These are phyloP conservation scores for Xylaria sp. DNA, from an alignment of 2,329 filamentous ascomycete genomes.

Conservation along the genomic window DNA sequence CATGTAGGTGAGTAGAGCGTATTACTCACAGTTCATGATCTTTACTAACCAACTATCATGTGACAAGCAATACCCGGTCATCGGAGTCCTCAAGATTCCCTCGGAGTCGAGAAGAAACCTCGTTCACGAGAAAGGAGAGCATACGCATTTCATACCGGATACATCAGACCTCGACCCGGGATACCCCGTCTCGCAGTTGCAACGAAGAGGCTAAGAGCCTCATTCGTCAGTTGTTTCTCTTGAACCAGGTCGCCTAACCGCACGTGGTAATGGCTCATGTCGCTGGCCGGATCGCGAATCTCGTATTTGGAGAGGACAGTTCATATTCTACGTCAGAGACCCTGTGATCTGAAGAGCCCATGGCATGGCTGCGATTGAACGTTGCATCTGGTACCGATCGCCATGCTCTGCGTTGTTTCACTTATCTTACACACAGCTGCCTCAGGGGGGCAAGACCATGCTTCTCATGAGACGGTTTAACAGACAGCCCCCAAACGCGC, in stretches of 20 bases:
- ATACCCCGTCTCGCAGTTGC: background rate
- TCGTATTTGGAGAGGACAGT: slow-evolving; percentile 19
- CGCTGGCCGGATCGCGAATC: slow-evolving; percentile 14
- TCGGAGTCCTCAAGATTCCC: no score
- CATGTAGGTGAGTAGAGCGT: background rate
- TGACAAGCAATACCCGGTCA: background rate
- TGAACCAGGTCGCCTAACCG: slow-evolving; percentile 25
- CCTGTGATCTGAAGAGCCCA: slow-evolving; percentile 3
- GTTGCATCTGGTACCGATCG: slow-evolving; percentile 8
- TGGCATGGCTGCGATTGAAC: slow-evolving; percentile 17
- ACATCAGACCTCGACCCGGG: no score
- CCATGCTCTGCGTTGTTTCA: slow-evolving; percentile 8
- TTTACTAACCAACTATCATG: background rate
- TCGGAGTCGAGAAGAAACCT: no score
- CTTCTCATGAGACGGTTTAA: slow-evolving; percentile 6
- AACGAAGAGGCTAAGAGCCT: background rate
- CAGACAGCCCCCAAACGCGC: slow-evolving; percentile 21
- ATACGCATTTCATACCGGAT: no score
- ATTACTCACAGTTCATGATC: background rate
- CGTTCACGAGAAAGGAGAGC: no score
- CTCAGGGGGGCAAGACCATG: slow-evolving; percentile 16
- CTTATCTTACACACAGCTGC: slow-evolving; percentile 13
- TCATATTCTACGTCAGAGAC: slow-evolving; percentile 8
- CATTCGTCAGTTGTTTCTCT: background rate
- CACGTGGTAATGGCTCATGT: background rate